A percentile compares a stretch with the other conserved stretches of the same genome.
phyloP scores from a whole-genome alignment of 2,329 filamentous ascomycete genomes.

The Fusarium sulawesiense region DNA sequence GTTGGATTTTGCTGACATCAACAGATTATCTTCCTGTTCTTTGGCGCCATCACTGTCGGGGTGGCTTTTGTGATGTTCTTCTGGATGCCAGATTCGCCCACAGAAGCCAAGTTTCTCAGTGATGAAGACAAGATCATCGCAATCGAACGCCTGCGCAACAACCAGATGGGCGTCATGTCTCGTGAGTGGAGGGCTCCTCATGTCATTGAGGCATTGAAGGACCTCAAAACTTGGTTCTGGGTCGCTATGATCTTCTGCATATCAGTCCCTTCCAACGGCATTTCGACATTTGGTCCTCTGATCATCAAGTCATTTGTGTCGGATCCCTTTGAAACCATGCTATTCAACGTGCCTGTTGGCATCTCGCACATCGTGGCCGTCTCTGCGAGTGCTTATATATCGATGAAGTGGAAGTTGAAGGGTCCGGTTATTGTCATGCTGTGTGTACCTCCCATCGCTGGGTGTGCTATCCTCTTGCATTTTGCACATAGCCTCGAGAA shows the following conservation, averaged over 20 bases:
- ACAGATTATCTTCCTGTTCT: constrained; percentile 65
- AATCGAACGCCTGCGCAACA: constrained; percentile 64
- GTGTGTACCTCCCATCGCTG: constrained; percentile 68
- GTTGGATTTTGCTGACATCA: neutral
- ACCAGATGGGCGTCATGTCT: constrained; percentile 66
- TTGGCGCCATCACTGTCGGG: constrained; percentile 61
- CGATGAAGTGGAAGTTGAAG: constrained; percentile 67
- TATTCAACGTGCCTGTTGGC: constrained; percentile 71
- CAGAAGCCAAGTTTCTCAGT: constrained; percentile 62
- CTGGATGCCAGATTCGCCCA: constrained; percentile 62
- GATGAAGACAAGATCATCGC: constrained; percentile 64
- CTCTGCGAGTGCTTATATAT: constrained; percentile 65
- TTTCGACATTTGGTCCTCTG: constrained; percentile 69
- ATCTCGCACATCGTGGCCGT: constrained; percentile 70
- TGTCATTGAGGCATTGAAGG: constrained; percentile 63
- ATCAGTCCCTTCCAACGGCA: constrained; percentile 67
- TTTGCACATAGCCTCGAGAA: constrained; percentile 60
- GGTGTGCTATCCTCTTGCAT: constrained; percentile 64
- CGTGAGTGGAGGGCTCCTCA: constrained; percentile 64
- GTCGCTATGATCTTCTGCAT: constrained; percentile 66
- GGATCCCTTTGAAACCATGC: constrained; percentile 65
- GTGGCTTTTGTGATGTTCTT: constrained; percentile 59
- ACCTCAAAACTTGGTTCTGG: constrained; percentile 72
- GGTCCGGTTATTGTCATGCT: constrained; percentile 65
- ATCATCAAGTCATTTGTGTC: constrained; percentile 71